phyloP scores from a whole-genome alignment of 176 grass and related monocot species.

The Oryza punctata region DNA sequence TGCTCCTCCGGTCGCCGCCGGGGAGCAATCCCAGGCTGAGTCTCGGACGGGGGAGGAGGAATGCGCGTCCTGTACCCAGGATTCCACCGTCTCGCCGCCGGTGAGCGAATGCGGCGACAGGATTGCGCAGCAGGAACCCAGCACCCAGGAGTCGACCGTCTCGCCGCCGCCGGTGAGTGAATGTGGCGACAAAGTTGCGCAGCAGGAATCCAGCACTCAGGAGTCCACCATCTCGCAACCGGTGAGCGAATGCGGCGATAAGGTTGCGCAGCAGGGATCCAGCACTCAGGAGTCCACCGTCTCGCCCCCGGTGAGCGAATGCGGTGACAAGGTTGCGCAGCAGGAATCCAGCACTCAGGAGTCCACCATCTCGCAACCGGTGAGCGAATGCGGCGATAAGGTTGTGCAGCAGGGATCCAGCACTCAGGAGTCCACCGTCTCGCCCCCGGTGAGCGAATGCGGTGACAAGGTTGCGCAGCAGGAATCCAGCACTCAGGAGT shows the following conservation, averaged over 20 bases:
- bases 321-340: no score
- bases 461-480: neutral
- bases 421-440: no score
- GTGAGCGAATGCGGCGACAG: neutral
- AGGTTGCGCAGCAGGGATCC: neutral
- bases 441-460: fast-evolving
- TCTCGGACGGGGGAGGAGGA: neutral
- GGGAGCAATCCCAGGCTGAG: constrained; percentile 6
- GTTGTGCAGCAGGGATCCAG: no score
- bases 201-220: neutral
- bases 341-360: no score
- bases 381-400: no score
- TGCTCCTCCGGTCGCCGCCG: neutral
- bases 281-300: no score
- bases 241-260: neutral
- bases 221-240: constrained; percentile 4
- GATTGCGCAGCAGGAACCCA: neutral
- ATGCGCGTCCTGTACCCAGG: constrained; percentile 10
- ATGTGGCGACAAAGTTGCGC: neutral
- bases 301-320: no score
- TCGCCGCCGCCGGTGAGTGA: neutral
- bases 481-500: neutral
- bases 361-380: no score
- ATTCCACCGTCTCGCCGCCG: neutral
- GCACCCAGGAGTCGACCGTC: constrained; percentile 19